phyloP scores from a whole-genome alignment of 2,329 filamentous ascomycete genomes.

The Ophiosphaerella korrae region DNA sequence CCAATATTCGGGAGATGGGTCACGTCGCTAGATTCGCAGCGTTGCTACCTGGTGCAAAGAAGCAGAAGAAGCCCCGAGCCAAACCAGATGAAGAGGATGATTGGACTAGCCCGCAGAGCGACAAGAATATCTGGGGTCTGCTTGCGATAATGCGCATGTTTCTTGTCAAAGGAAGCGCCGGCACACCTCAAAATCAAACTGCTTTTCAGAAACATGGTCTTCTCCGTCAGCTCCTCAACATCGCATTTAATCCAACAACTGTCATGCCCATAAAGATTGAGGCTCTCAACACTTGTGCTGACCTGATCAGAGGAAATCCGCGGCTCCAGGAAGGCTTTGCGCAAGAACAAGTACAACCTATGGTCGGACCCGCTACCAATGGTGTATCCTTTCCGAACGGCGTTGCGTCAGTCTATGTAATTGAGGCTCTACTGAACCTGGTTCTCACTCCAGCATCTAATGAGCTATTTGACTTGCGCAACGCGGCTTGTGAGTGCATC shows the following conservation, averaged over 20 bases:
- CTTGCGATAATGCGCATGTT: constrained; percentile 87
- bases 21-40: constrained; percentile 74
- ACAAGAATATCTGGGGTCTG: constrained; percentile 90
- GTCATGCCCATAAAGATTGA: constrained; percentile 81
- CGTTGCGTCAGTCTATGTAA: constrained; percentile 77
- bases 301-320: constrained; percentile 82
- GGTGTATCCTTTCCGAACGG: constrained; percentile 55
- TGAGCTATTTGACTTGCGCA: constrained; percentile 76
- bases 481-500: constrained; percentile 86
- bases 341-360: constrained; percentile 75
- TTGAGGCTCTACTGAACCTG: constrained; percentile 87
- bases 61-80: constrained; percentile 59
- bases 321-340: constrained; percentile 87
- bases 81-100: constrained; percentile 65
- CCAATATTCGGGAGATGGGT: constrained; percentile 88
- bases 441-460: constrained; percentile 70
- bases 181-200: constrained; percentile 80
- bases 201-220: constrained; percentile 85
- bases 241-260: constrained; percentile 77
- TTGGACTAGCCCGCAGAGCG: constrained; percentile 78
- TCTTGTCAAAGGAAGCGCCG: constrained; percentile 76
- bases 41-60: constrained; percentile 67
- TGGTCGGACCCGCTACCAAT: constrained; percentile 54
- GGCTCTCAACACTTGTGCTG: constrained; percentile 83
- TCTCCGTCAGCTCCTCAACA: constrained; percentile 76